Evolutionary conservation across 768 basidiomycete genomes (phyloP).

Genomic region (Amanita pallidorosea): DNA sequence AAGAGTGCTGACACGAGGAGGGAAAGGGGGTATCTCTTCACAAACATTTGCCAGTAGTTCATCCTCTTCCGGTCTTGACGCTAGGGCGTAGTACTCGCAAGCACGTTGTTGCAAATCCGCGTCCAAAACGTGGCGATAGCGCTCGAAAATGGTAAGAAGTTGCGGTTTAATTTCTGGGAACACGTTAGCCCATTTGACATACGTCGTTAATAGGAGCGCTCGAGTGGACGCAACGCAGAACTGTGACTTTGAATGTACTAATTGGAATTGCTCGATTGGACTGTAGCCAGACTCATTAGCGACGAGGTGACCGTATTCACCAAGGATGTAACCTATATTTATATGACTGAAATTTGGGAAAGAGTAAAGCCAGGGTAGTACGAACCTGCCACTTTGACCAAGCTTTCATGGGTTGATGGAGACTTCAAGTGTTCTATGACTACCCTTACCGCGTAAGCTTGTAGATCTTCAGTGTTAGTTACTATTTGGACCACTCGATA

Average conservation of each 20-base stretch:
- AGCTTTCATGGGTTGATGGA: conserved; percentile 80
- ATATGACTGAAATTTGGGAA: background rate
- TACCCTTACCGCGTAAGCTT: conserved; percentile 91
- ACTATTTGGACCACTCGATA: conserved; percentile 98
- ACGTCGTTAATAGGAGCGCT: conserved; percentile 88
- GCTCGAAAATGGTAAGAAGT: conserved; percentile 89
- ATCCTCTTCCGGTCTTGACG: conserved; percentile 78
- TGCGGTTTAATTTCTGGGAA: conserved; percentile 98
- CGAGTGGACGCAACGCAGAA: conserved; percentile 89
- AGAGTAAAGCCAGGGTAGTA: background rate
- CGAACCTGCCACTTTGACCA: conserved; percentile 93
- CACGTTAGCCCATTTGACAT: conserved; percentile 99
- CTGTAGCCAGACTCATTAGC: conserved; percentile 92
- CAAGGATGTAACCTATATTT: conserved; percentile 80
- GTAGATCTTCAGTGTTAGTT: conserved; percentile 95
- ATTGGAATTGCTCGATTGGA: conserved; percentile 88
- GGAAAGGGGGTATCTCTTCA: conserved; percentile 99
- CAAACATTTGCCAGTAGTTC: conserved; percentile 90
- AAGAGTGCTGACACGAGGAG: conserved; percentile 86
- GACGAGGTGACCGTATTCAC: conserved; percentile 96
- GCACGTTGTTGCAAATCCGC: conserved; percentile 96
- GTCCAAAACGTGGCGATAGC: conserved; percentile 95
- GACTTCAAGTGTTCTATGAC: conserved; percentile 83
- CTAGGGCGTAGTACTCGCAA: conserved; percentile 91
- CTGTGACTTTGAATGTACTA: conserved; percentile 90